Evolutionary conservation across 192 early-diverging fungal species (phyloP).

Genomic region (Diversispora eburnea): DNA sequence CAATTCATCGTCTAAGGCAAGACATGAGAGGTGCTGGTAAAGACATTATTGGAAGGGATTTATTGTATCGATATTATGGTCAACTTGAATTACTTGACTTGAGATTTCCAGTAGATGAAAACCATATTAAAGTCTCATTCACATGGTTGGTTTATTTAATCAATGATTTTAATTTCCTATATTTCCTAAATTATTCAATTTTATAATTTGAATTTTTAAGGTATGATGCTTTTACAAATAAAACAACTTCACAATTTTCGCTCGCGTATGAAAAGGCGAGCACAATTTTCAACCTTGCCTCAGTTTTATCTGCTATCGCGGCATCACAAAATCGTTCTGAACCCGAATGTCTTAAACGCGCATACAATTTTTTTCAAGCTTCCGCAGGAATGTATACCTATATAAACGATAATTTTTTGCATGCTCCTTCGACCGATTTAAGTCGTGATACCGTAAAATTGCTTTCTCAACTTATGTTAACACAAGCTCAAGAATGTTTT

Average conservation of each 20-base stretch:
- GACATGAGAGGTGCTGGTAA: slow-evolving; percentile 95
- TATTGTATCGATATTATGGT: slow-evolving; percentile 95
- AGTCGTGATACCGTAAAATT: slow-evolving; percentile 86
- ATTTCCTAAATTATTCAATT: not conserved
- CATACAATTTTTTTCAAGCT: slow-evolving; percentile 89
- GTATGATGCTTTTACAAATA: slow-evolving; percentile 82
- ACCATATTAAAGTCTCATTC: slow-evolving; percentile 83
- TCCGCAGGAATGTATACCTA: slow-evolving; percentile 91
- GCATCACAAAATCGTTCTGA: slow-evolving; percentile 72
- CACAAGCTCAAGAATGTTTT: slow-evolving; percentile 93
- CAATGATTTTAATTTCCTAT: not conserved
- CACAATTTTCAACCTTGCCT: slow-evolving; percentile 92
- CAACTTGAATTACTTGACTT: slow-evolving; percentile 93
- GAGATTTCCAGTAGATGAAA: slow-evolving; percentile 91
- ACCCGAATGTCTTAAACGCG: slow-evolving; percentile 68
- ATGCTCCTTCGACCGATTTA: slow-evolving; percentile 90
- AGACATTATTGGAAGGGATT: slow-evolving; percentile 87
- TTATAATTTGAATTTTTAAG: slow-evolving; percentile 23
- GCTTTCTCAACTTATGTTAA: slow-evolving; percentile 82
- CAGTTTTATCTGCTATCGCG: slow-evolving; percentile 72
- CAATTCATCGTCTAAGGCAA: slow-evolving; percentile 88
- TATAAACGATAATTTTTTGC: slow-evolving; percentile 98
- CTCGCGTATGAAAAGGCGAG: slow-evolving; percentile 97
- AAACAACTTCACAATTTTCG: slow-evolving; percentile 81
- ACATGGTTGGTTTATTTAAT: slow-evolving; percentile 65